Conservation (phyloP, 371 early-diverging fungal genomes). For the Mortierella sp. region DNA sequence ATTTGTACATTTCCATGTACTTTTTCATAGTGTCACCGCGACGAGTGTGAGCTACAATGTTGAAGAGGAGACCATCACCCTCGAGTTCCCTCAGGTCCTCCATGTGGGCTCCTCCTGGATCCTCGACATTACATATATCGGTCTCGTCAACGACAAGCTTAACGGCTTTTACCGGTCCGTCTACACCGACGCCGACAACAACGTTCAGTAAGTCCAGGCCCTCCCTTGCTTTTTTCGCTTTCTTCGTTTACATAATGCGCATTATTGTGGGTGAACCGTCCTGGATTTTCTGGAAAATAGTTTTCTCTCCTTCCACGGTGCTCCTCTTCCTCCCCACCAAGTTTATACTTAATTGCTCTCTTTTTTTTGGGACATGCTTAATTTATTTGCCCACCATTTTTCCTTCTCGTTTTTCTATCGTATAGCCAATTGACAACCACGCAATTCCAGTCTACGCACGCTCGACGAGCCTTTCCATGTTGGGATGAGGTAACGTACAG, state of each 20-base stretch:
- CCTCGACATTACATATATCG: constrained; percentile 58
- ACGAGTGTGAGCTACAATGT: constrained; percentile 56
- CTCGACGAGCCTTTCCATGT: constrained; percentile 92
- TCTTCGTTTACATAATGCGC: background rate
- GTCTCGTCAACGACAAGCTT: constrained; percentile 86
- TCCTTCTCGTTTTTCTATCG: background rate
- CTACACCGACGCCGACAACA: constrained; percentile 69
- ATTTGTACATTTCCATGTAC: background rate
- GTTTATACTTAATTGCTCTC: constrained; percentile 13
- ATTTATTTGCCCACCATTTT: constrained; percentile 10
- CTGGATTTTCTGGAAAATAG: constrained; percentile 1
- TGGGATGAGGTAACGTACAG: constrained; percentile 79
- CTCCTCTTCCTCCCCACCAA: background rate
- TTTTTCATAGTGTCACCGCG: constrained; percentile 42
- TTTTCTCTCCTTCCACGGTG: background rate
- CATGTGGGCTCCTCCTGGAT: constrained; percentile 50
- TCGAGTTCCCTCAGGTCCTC: constrained; percentile 45
- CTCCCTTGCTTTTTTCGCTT: background rate
- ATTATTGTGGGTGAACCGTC: background rate
- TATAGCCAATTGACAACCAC: constrained; percentile 77
- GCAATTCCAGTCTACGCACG: constrained; percentile 95
- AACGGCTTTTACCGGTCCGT: constrained; percentile 88
- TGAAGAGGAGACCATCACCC: constrained; percentile 49
- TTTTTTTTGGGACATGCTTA: constrained; percentile 13
- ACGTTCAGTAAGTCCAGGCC: constrained; percentile 46